A percentile compares a stretch with the other conserved stretches of the same genome.
Conservation (phyloP, 2,329 filamentous ascomycete species). For the Alternaria consortialis region DNA sequence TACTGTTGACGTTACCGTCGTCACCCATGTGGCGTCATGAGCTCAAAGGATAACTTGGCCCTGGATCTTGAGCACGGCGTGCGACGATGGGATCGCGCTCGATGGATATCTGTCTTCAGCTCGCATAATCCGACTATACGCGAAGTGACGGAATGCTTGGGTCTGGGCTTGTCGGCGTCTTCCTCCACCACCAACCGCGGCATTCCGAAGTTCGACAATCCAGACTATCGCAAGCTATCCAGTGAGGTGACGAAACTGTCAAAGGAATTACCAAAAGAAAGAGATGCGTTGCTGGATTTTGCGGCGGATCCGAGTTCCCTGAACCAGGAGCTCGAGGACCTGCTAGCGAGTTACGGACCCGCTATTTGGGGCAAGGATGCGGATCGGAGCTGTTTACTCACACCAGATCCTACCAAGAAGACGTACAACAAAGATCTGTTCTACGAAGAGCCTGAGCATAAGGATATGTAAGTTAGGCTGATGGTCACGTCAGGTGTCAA, state of each 20-base stretch:
- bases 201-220: conserved; percentile 52
- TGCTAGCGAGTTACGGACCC: conserved; percentile 45
- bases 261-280: conserved; percentile 49
- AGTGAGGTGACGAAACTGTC: conserved; percentile 48
- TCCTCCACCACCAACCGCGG: conserved; percentile 49
- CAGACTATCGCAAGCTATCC: conserved; percentile 48
- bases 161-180: conserved; percentile 46
- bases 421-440: conserved; percentile 47
- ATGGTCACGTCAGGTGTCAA: conserved; percentile 8
- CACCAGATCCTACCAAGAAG: conserved; percentile 44
- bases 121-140: conserved; percentile 51
- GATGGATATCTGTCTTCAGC: conserved; percentile 50
- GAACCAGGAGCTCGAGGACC: conserved; percentile 44
- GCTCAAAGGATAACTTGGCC: conserved; percentile 42
- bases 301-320: conserved; percentile 44
- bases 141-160: conserved; percentile 49
- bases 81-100: conserved; percentile 45
- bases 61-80: conserved; percentile 45
- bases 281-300: conserved; percentile 50
- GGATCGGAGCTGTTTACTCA: conserved; percentile 45
- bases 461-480: conserved; percentile 39
- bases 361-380: conserved; percentile 48
- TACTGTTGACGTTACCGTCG: conserved; percentile 5
- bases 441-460: conserved; percentile 45
- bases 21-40: conserved; percentile 41